phyloP scores from a whole-genome alignment of 2,329 filamentous ascomycete genomes.

The Botrytis squamosa region DNA sequence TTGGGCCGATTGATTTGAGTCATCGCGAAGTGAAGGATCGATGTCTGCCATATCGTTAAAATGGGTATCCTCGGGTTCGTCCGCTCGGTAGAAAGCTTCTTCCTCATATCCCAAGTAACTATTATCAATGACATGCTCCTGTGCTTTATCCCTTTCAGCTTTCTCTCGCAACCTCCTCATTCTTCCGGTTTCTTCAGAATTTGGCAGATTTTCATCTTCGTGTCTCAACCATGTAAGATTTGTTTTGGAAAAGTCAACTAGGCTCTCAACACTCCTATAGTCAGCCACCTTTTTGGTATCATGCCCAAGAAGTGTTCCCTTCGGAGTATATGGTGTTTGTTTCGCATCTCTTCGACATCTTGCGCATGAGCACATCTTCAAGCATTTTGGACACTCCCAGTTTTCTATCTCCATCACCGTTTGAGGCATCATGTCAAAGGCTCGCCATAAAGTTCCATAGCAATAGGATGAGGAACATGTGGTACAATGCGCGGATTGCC shows the following conservation, averaged over 20 bases:
- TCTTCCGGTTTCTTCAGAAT: constrained; percentile 43
- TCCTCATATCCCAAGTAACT: constrained; percentile 28
- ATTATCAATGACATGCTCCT: constrained; percentile 30
- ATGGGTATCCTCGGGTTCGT: constrained; percentile 19
- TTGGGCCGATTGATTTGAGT: not conserved
- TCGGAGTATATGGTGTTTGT: constrained; percentile 80
- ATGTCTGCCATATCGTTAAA: constrained; percentile 34
- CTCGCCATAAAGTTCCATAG: constrained; percentile 88
- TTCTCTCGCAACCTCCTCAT: constrained; percentile 40
- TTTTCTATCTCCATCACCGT: constrained; percentile 73
- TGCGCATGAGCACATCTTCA: constrained; percentile 82
- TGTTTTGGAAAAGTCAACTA: constrained; percentile 87
- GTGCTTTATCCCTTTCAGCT: constrained; percentile 38
- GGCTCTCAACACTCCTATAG: constrained; percentile 80
- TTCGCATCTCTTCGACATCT: constrained; percentile 64
- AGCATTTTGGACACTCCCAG: constrained; percentile 89
- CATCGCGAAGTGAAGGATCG: constrained; percentile 34
- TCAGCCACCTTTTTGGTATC: constrained; percentile 90
- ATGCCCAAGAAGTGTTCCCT: constrained; percentile 83
- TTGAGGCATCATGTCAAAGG: constrained; percentile 87
- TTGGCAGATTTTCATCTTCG: constrained; percentile 45
- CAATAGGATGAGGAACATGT: constrained; percentile 79
- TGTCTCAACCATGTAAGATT: constrained; percentile 81
- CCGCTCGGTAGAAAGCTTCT: constrained; percentile 21
- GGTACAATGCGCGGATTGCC: constrained; percentile 81